These are phyloP conservation scores for Euphorbia celastroides DNA, from an alignment of 441 rosid species.

Conservation along the genomic window DNA sequence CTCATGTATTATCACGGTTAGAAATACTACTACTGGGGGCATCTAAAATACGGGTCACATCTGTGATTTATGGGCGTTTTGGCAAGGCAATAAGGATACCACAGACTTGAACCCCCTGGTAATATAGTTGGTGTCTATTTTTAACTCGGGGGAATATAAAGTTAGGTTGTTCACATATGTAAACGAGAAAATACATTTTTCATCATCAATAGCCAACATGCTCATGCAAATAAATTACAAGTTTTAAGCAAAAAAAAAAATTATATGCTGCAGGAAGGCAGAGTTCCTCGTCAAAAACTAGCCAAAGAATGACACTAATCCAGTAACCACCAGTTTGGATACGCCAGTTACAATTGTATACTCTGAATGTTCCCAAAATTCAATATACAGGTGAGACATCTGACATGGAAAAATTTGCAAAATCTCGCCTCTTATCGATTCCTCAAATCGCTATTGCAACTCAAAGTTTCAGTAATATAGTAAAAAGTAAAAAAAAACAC, in stretches of 20 bases:
- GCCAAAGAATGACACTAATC: background rate
- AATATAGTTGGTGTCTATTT: no score
- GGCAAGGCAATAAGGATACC: no score
- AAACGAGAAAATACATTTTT: background rate
- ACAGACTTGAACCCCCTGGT: no score
- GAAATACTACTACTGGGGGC: no score
- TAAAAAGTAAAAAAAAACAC: background rate
- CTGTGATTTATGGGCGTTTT: no score
- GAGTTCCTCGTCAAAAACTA: background rate
- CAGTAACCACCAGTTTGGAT: conserved; percentile 13
- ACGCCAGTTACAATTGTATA: conserved; percentile 28
- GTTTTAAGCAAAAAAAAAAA: no score
- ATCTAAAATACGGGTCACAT: no score
- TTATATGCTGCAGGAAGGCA: no score
- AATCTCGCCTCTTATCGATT: conserved; percentile 32
- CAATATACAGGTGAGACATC: conserved; percentile 43
- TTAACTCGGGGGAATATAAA: no score
- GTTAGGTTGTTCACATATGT: no score
- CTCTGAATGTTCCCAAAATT: conserved; percentile 28
- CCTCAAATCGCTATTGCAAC: conserved; percentile 28
- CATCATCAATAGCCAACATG: background rate
- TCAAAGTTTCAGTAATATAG: conserved; percentile 17
- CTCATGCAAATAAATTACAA: background rate
- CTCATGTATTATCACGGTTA: no score
- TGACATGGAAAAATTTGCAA: conserved; percentile 26